A percentile compares a stretch with the other conserved stretches of the same genome.
Evolutionary conservation across 2,329 filamentous ascomycete species (phyloP).

Genomic region (Xylariaceae sp.): DNA sequence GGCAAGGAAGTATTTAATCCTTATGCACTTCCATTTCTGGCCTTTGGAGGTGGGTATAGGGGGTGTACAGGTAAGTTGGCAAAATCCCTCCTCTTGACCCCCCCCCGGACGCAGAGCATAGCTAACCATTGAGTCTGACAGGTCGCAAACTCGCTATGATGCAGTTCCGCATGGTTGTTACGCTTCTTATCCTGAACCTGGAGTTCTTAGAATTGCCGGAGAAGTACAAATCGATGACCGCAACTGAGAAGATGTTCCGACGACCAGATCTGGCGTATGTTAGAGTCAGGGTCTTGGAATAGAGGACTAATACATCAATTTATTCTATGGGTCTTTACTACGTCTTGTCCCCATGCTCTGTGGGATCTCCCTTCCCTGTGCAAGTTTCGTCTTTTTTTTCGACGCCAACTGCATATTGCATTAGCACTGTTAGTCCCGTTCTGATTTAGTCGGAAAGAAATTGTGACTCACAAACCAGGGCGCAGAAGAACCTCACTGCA

Average conservation of each 20-base stretch:
- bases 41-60: slow-evolving; percentile 35
- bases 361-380: background rate
- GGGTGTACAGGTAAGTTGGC: slow-evolving; percentile 33
- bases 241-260: slow-evolving; percentile 14
- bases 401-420: background rate
- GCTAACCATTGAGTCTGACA: background rate
- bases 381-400: slow-evolving; percentile 1
- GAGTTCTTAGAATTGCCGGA: slow-evolving; percentile 14
- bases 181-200: slow-evolving; percentile 14
- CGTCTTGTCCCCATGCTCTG: no score
- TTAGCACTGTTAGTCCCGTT: background rate
- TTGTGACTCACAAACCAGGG: slow-evolving; percentile 1
- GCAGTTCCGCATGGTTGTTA: slow-evolving; percentile 15
- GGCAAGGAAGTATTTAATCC: slow-evolving; percentile 32
- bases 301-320: no score
- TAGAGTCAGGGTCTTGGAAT: slow-evolving; percentile 1
- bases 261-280: slow-evolving; percentile 12
- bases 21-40: slow-evolving; percentile 30
- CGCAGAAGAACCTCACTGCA: background rate
- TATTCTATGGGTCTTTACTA: no score
- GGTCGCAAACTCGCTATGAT: slow-evolving; percentile 17
- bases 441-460: no score
- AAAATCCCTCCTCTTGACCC: no score
- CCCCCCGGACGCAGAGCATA: background rate
- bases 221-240: slow-evolving; percentile 4